phyloP scores from a whole-genome alignment of 495 filamentous ascomycete genomes.

The Lichenothelia convexa region DNA sequence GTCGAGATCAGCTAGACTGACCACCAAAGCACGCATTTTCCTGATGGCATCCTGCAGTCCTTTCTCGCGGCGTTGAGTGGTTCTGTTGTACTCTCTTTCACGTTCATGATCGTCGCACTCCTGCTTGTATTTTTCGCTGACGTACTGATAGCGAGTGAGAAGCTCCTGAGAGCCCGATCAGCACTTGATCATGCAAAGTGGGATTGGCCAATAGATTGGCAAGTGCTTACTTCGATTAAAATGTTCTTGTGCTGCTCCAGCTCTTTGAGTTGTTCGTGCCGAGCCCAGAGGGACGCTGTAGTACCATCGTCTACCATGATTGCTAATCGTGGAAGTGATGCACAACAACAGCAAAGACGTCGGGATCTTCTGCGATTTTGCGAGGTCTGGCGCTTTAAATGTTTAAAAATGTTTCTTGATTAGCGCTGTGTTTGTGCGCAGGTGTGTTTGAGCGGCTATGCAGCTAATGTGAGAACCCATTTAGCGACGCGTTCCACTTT shows the following conservation, averaged over 20 bases:
- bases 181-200: too few species aligned
- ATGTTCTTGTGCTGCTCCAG: constrained; percentile 7
- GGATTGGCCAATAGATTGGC: too few species aligned
- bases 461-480: too few species aligned
- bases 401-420: too few species aligned
- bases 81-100: constrained; percentile 4
- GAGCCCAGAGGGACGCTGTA: constrained; percentile 3
- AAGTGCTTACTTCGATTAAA: constrained; percentile 8
- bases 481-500: too few species aligned
- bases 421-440: too few species aligned
- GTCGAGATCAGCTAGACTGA: neutral
- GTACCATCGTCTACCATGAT: neutral
- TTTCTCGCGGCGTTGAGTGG: constrained; percentile 2
- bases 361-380: too few species aligned
- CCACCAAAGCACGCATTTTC: constrained; percentile 3
- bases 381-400: too few species aligned
- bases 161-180: constrained; percentile 6
- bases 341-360: too few species aligned
- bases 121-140: constrained; percentile 5
- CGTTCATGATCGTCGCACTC: constrained; percentile 6
- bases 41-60: neutral
- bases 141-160: constrained; percentile 8
- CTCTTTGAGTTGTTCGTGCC: constrained; percentile 5
- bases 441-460: too few species aligned
- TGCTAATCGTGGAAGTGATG: too few species aligned